phyloP scores from a whole-genome alignment of 2,329 filamentous ascomycete species.

The Ophiostoma sp. region DNA sequence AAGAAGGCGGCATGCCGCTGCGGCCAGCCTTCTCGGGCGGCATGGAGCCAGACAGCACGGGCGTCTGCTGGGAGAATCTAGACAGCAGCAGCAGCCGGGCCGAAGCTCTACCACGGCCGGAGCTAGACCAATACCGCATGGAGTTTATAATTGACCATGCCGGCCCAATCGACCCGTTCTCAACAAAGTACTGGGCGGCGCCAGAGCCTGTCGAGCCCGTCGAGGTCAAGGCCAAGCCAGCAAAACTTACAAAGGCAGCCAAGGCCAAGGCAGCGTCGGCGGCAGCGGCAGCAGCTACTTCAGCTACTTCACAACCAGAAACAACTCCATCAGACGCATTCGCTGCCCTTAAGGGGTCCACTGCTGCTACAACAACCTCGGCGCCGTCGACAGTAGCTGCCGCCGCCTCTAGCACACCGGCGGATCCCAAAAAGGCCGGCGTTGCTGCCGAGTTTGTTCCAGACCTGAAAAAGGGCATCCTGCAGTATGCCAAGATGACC shows the following conservation, averaged over 20 bases:
- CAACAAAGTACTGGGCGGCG: conserved; percentile 68
- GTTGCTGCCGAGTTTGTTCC: conserved; percentile 57
- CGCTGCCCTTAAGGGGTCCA: conserved; percentile 20
- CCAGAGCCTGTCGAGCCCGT: conserved; percentile 24
- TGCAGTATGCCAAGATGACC: conserved; percentile 53
- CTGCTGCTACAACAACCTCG: conserved; percentile 8
- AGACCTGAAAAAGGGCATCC: conserved; percentile 64
- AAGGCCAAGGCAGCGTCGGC: background rate
- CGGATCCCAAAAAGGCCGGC: conserved; percentile 33
- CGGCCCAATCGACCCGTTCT: conserved; percentile 73
- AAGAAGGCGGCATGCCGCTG: conserved; percentile 54
- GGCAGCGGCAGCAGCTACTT: background rate
- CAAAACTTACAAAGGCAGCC: background rate
- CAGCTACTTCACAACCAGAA: conserved; percentile 23
- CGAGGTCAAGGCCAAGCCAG: background rate
- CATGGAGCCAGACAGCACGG: conserved; percentile 70
- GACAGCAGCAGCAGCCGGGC: conserved; percentile 39
- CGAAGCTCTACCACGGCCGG: conserved; percentile 29
- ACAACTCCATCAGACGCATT: conserved; percentile 28
- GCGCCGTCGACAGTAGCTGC: background rate
- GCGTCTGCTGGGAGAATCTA: conserved; percentile 70
- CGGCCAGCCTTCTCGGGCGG: conserved; percentile 60
- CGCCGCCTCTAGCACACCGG: background rate
- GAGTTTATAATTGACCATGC: conserved; percentile 62
- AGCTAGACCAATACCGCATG: conserved; percentile 60